Conservation (phyloP, 495 filamentous ascomycete genomes). For the Hypoxylon subgilvum region DNA sequence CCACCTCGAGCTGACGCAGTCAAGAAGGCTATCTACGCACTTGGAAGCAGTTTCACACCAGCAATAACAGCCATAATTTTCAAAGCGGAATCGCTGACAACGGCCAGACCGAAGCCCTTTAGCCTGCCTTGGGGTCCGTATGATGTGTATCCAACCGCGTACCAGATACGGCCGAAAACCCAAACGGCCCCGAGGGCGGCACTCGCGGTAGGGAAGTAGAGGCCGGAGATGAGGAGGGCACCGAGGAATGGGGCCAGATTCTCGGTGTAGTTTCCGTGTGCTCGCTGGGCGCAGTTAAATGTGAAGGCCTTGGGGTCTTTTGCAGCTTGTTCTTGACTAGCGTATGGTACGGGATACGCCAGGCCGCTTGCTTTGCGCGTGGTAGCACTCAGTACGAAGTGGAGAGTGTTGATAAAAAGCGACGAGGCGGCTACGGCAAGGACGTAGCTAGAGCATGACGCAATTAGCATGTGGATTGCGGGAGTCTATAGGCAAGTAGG, state of each 20-base stretch:
- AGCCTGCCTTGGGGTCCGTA: conserved; percentile 44
- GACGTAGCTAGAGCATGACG: conserved; percentile 51
- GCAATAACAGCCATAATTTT: conserved; percentile 45
- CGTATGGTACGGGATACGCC: conserved; percentile 70
- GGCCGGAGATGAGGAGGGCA: conserved; percentile 59
- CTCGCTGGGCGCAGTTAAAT: conserved; percentile 70
- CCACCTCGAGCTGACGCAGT: no score
- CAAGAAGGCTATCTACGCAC: conserved; percentile 35
- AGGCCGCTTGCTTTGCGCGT: conserved; percentile 63
- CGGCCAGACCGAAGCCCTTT: conserved; percentile 28
- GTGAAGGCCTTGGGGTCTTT: conserved; percentile 57
- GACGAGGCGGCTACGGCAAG: conserved; percentile 66
- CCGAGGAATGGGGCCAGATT: conserved; percentile 65
- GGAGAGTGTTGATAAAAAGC: conserved; percentile 61
- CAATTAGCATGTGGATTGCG: conserved; percentile 20
- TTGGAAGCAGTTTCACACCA: conserved; percentile 37
- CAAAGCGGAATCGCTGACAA: conserved; percentile 35
- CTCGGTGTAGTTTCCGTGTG: conserved; percentile 75
- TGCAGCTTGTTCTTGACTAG: conserved; percentile 61
- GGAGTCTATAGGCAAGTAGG: conserved; percentile 3
- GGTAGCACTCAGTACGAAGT: conserved; percentile 51
- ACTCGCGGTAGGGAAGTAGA: conserved; percentile 63
- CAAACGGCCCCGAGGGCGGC: conserved; percentile 61
- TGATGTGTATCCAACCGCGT: conserved; percentile 65
- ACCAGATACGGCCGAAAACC: conserved; percentile 61